These are phyloP conservation scores for Mortierella sp. DNA, from an alignment of 371 early-diverging fungal species.

Conservation along the genomic window DNA sequence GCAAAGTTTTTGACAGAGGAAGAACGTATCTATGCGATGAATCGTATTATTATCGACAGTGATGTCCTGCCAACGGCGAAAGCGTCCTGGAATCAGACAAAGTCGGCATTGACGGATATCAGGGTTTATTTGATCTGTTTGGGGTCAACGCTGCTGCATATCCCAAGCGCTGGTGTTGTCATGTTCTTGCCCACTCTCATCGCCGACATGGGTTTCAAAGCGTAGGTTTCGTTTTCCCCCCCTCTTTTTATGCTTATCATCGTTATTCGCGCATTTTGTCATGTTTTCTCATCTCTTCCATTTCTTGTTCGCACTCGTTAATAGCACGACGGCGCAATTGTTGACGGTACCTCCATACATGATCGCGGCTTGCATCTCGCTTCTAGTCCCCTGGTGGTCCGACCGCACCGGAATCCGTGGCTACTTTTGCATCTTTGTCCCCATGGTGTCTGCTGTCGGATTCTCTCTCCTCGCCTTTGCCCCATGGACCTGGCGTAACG, in stretches of 20 bases:
- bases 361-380: slow-evolving; percentile 26
- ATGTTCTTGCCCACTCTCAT: slow-evolving; percentile 41
- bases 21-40: slow-evolving; percentile 67
- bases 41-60: slow-evolving; percentile 64
- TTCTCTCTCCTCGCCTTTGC: slow-evolving; percentile 38
- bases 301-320: background rate
- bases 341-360: slow-evolving; percentile 40
- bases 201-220: slow-evolving; percentile 43
- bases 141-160: slow-evolving; percentile 7
- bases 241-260: background rate
- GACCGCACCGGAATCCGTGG: slow-evolving; percentile 41
- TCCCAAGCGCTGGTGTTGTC: slow-evolving; percentile 23
- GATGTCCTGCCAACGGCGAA: slow-evolving; percentile 46
- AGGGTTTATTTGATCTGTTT: slow-evolving; percentile 28
- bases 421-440: slow-evolving; percentile 33
- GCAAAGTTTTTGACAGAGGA: slow-evolving; percentile 66
- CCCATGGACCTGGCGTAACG: slow-evolving; percentile 30
- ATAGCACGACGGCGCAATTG: slow-evolving; percentile 34
- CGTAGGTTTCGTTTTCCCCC: slow-evolving; percentile 16
- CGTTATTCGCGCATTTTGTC: background rate
- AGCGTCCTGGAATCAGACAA: slow-evolving; percentile 59
- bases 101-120: slow-evolving; percentile 59
- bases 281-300: background rate
- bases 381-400: slow-evolving; percentile 48
- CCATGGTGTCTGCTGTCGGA: slow-evolving; percentile 25